Evolutionary conservation across 768 basidiomycete genomes (phyloP), one percentile per base, ranked within the genome.

Genomic region (Macrolepiota dolichaula): DNA sequence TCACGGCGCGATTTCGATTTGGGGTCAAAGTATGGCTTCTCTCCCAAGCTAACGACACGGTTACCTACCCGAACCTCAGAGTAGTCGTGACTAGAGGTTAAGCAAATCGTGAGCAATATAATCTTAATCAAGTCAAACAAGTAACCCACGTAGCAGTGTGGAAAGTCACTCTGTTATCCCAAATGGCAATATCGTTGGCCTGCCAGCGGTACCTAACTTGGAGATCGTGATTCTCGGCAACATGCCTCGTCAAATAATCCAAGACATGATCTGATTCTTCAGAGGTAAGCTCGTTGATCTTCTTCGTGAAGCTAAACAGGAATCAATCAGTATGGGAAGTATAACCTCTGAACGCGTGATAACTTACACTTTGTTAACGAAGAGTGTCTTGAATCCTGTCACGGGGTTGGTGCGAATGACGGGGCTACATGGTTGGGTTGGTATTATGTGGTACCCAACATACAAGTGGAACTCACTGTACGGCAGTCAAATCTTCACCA

Each of bases 351-450:
- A 36, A 36, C 22, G 12, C 2, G n/a, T 25, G 19, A 13, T 12
- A 2, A 38, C 75, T n/a, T 55, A 80, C 79, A 68, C 75, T 66
- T 71, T 74, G 73, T 85, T 86, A 51, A 86, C 82, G 62, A 80
- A 87, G 11, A 87, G 66, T 0, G 77, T 70, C 66, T 83, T 84
- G 75, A 78, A 85, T 3, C 85, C 85, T 0, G 85, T 86, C 4
- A 87, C 80, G 19, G 85, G 85, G 64, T 85, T 77, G 5, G 82
- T 84, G 32, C 84, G 71, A 55, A 86, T 77, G 57, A 85, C 80
- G 7, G 81, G 81, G 54, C 77, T 78, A 51, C 9, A 3, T n/a
- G 19, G 9, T 15, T 17, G 42, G 19, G 9, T 44, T 7, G 42
- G 17, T 44, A n/a, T 17, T 44, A 44, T n/a, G 19, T 17, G 15